These are phyloP conservation scores for Rachicladosporium sp. DNA, from an alignment of 2,329 filamentous ascomycete species.

Conservation along the genomic window DNA sequence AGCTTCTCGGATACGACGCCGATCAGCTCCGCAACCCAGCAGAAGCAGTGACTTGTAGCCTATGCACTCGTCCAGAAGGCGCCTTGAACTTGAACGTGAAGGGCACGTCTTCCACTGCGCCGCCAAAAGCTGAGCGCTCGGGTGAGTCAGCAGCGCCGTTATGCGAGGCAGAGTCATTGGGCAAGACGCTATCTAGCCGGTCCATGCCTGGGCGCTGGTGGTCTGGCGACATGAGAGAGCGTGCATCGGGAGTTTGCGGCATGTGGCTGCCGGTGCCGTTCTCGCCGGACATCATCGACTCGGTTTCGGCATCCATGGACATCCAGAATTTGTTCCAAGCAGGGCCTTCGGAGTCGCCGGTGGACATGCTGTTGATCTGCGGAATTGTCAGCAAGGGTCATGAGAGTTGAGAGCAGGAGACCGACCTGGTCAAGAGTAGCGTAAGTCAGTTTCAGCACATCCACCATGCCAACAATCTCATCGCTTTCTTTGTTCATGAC, in stretches of 20 bases:
- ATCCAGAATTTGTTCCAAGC: conserved; percentile 99
- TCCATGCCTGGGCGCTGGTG: conserved; percentile 48
- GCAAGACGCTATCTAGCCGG: conserved; percentile 72
- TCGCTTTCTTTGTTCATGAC: conserved; percentile 88
- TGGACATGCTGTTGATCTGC: conserved; percentile 73
- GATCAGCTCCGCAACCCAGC: conserved; percentile 72
- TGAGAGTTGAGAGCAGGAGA: background rate
- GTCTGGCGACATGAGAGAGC: conserved; percentile 75
- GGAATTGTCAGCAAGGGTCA: no score
- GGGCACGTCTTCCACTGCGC: conserved; percentile 55
- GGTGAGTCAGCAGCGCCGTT: conserved; percentile 64
- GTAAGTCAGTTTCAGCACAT: conserved; percentile 95
- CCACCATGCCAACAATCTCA: conserved; percentile 98
- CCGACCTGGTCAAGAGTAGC: conserved; percentile 87
- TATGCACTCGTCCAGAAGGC: conserved; percentile 84
- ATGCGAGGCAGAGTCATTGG: conserved; percentile 90
- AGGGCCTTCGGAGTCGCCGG: conserved; percentile 78
- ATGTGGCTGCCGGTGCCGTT: conserved; percentile 57
- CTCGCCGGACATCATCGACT: conserved; percentile 91
- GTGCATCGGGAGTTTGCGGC: conserved; percentile 52
- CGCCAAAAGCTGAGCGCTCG: conserved; percentile 49
- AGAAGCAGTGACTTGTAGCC: conserved; percentile 70
- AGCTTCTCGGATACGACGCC: conserved; percentile 70
- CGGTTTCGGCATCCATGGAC: conserved; percentile 84
- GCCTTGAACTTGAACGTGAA: conserved; percentile 99